Evolutionary conservation across 2,329 filamentous ascomycete species (phyloP).

Genomic region (Neurospora sp.): DNA sequence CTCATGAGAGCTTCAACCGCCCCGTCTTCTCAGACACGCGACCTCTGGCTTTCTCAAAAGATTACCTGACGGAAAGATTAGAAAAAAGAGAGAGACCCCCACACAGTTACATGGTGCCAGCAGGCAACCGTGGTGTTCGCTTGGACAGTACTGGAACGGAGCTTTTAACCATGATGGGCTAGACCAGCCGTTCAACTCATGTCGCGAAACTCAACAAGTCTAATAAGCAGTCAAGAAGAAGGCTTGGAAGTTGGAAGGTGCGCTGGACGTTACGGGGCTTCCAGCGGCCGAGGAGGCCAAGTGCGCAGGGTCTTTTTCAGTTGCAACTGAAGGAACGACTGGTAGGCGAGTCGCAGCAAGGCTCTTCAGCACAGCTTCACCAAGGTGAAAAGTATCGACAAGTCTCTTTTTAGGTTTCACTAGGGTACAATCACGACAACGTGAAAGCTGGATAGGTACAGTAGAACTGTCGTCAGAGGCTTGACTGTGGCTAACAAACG

Average conservation of each 20-base stretch:
- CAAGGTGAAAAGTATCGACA: background rate
- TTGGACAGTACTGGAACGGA: background rate
- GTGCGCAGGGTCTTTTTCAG: too few relatives aligned
- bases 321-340: too few relatives aligned
- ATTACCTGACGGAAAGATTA: background rate
- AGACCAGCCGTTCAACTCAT: constrained; percentile 2
- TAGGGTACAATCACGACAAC: background rate
- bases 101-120: background rate
- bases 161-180: constrained; percentile 3
- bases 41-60: background rate
- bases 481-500: background rate
- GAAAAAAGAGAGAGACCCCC: background rate
- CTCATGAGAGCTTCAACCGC: background rate
- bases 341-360: too few relatives aligned
- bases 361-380: background rate
- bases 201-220: background rate
- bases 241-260: too few relatives aligned
- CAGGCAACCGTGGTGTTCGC: background rate
- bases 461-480: background rate
- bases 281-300: too few relatives aligned
- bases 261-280: too few relatives aligned
- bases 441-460: background rate
- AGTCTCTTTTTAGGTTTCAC: background rate
- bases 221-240: too few relatives aligned
- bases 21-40: background rate